Base-by-base conservation (phyloP, 768 basidiomycete genomes). In the Kwoniella shandongensis region DNA sequence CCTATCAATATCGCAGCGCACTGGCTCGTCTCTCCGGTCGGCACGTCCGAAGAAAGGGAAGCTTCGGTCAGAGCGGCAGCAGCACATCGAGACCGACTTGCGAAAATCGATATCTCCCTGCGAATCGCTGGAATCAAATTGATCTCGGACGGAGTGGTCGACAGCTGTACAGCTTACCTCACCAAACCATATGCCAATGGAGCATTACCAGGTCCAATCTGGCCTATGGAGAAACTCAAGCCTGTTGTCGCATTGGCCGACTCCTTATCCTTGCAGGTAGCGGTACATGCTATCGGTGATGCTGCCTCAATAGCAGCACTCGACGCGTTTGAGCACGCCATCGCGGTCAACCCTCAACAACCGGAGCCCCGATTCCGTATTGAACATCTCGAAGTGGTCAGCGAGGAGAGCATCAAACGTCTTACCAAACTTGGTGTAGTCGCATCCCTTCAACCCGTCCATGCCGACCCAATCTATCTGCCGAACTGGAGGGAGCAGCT, bases 271-370 rank as follows among this genome's bases (percentile, higher is more conserved):
- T 44, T 66, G 12, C 64, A 66, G 36, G 44, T 61, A 4, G 64
- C 64, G 10, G 36, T 66, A 6, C 64, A 66, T 30, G 60, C 64
- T n/a, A 59, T 66, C 25, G 64, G 60, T 27, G 64, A 66, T 29
- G 64, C 64, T 8, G 64, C 64, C 1, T 45, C 51, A 4, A 57
- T 59, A 15, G 30, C 47, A 36, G 64, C 64, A 8, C 48, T 66
- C 12, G 64, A 66, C 36, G 53, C 49, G 4, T 51, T 66, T 23
- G 64, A 62, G 27, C 17, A 40, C 27, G 61, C 64, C 7, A 44
- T 52, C n/a, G 12, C 29, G 13, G 13, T 46, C 45, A 62, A 62
- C 35, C 56, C 49, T 10, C 46, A 51, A 10, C 32, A 42, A 12
- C 39, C 44, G 10, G 26, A 23, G 4, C 51, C 56, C 2, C 46